These are phyloP conservation scores for Echinosophora koreensis DNA, from an alignment of 306 rosid genomes.

Conservation along the genomic window DNA sequence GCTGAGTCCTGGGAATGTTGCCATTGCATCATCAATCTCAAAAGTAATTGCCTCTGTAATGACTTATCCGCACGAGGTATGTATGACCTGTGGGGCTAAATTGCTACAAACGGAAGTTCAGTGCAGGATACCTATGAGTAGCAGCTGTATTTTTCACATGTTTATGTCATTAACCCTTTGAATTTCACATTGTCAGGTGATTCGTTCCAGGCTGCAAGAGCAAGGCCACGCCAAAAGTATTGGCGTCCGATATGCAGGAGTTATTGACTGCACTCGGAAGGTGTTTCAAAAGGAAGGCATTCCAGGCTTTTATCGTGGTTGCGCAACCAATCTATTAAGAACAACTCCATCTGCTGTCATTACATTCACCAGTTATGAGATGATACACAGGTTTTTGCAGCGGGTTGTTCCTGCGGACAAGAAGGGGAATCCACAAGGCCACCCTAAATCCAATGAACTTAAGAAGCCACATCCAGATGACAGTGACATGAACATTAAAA, in stretches of 20 bases:
- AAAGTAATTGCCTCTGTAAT: slow-evolving; percentile 81
- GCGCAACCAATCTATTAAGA: slow-evolving; percentile 85
- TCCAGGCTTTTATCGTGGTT: slow-evolving; percentile 87
- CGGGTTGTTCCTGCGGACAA: slow-evolving; percentile 50
- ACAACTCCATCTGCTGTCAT: slow-evolving; percentile 97
- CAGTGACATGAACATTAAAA: slow-evolving; percentile 32
- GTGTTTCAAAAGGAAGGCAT: slow-evolving; percentile 87
- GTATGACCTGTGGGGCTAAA: slow-evolving; percentile 28
- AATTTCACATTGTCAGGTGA: slow-evolving; percentile 57
- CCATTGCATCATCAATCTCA: slow-evolving; percentile 81
- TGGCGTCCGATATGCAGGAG: slow-evolving; percentile 64
- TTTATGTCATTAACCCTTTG: slow-evolving; percentile 8
- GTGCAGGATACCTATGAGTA: neutral
- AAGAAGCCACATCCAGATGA: slow-evolving; percentile 43
- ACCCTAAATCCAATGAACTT: slow-evolving; percentile 45
- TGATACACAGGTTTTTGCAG: slow-evolving; percentile 79
- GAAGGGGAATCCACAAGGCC: slow-evolving; percentile 48
- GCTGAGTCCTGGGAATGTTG: slow-evolving; percentile 71
- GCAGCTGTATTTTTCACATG: neutral
- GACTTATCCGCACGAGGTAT: slow-evolving; percentile 95
- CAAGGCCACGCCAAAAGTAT: slow-evolving; percentile 82
- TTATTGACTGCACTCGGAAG: slow-evolving; percentile 82
- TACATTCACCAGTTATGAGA: slow-evolving; percentile 92
- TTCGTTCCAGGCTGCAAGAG: slow-evolving; percentile 94
- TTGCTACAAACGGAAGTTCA: neutral